Conservation (phyloP, 2,329 filamentous ascomycete genomes). For the Colletotrichum lentis region DNA sequence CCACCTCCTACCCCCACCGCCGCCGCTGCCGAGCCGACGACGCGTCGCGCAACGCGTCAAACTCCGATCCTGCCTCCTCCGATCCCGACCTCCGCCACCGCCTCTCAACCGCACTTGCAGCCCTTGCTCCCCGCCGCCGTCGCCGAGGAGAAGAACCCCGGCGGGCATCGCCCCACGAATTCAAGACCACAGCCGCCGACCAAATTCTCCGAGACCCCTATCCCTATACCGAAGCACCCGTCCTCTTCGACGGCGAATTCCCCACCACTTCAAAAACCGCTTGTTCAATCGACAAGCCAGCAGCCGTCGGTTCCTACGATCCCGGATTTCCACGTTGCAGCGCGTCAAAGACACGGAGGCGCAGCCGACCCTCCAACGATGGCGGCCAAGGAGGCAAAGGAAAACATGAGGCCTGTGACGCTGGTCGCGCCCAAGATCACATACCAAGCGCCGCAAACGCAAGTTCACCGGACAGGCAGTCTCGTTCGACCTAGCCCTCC, state of each 20-base stretch:
- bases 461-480: slow-evolving; percentile 36
- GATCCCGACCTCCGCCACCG: slow-evolving; percentile 41
- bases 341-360: slow-evolving; percentile 26
- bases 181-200: slow-evolving; percentile 7
- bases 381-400: slow-evolving; percentile 38
- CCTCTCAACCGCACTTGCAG: slow-evolving; percentile 37
- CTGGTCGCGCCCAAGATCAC: slow-evolving; percentile 53
- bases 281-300: slow-evolving; percentile 4
- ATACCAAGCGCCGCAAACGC: slow-evolving; percentile 51
- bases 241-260: slow-evolving; percentile 6
- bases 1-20: slow-evolving; percentile 31
- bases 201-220: slow-evolving; percentile 26
- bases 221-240: slow-evolving; percentile 25
- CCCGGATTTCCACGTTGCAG: slow-evolving; percentile 10
- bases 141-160: slow-evolving; percentile 40
- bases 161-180: slow-evolving; percentile 35
- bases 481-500: slow-evolving; percentile 38
- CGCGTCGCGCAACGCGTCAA: slow-evolving; percentile 53
- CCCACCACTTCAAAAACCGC: neutral
- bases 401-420: slow-evolving; percentile 46
- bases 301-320: neutral
- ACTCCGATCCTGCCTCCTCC: slow-evolving; percentile 48
- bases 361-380: slow-evolving; percentile 22
- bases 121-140: slow-evolving; percentile 35
- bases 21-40: slow-evolving; percentile 42